Base-by-base conservation (phyloP, 2,329 filamentous ascomycete genomes). In the Cladosporium halotolerans region DNA sequence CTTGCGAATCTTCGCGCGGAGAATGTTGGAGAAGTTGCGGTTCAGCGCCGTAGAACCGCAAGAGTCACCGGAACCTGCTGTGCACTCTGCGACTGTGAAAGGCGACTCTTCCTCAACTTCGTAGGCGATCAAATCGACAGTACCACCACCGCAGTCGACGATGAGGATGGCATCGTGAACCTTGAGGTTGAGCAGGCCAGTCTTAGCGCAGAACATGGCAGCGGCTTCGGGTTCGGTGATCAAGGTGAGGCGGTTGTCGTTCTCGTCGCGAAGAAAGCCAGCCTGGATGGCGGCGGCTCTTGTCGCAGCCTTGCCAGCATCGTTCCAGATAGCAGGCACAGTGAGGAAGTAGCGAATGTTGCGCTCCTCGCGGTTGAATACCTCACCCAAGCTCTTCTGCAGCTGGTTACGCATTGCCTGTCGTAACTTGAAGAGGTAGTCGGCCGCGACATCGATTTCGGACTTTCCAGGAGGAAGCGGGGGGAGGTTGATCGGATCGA, bases 321-420 rank as follows among this genome's bases (percentile, higher is more conserved):
- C 93, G 71, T 97, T 97, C 93, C 93, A 97, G 63, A 99, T 97
- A 62, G 93, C 93, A 16, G 93, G 93, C n/a, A 99, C 93, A 2
- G 93, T 99, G 63, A 99, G 78, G 72, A 96, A 97, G 74, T 97
- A 97, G 63, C 89, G 83, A 64, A 97, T 99, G 72, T 97, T 97
- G 66, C 92, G 86, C 77, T 97, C 93, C 76, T 97, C 93, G 72
- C 93, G 81, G 73, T 95, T 96, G 73, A 97, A 99, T 1, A 99
- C 93, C 69, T 97, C 93, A 52, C 93, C 93, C 31, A 97, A 79
- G 1, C 91, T 95, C 81, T 97, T 97, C 71, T 96, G 90, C 56
- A 99, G 78, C 65, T 95, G 90, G 57, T 90, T 87, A 63, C 93
- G 85, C 91, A 97, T 96, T 1, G 93, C 93, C 75, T 96, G 90